Base-by-base conservation (phyloP, 495 filamentous ascomycete species). In the Penicillium lagena region DNA sequence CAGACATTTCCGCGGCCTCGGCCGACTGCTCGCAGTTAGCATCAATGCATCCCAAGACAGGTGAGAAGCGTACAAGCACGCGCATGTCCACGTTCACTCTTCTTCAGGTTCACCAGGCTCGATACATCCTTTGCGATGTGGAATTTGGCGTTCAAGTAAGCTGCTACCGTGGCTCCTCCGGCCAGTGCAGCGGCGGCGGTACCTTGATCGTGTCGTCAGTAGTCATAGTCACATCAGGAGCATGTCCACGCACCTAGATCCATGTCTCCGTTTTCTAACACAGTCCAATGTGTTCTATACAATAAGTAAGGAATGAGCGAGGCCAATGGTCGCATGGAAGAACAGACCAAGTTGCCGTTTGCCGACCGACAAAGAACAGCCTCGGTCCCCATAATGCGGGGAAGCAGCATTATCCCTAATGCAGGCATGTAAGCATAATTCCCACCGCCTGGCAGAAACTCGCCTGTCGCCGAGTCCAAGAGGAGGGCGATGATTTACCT, bases 91-190 rank as follows among this genome's bases (percentile, higher is more conserved):
- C 70, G 65, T 36, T 67, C 59, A n/a, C 62, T 55, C 30, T 53
- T 55, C 10, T 54, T 64, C 37, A 49, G 30, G 13, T 30, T 53
- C 27, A 54, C 66, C 37, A 79, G 34, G 2, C 37, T 47, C 1
- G 52, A 41, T 15, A 83, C 35, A 60, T 89, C 85, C 54, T 87
- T 81, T 29, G 54, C 46, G 39, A 89, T 45, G 54, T 82, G 75
- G 42, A 76, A 81, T 68, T 85, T 87, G 41, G 81, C 86, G 49
- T 89, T 78, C 37, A 87, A 66, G 56, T 90, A 90, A 12, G 72
- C 69, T 28, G 74, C 71, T 12, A 65, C 62, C 8, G 77, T 76
- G 2, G 64, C 54, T 7, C 62, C 63, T 15, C 61, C 66, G 9
- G 79, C 70, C 31, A 75, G 37, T 2, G 52, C 55, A 30, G 58